A percentile compares a stretch with the other conserved stretches of the same genome.
Evolutionary conservation across 2,329 filamentous ascomycete genomes (phyloP).

Genomic region (Didymella segeticola): DNA sequence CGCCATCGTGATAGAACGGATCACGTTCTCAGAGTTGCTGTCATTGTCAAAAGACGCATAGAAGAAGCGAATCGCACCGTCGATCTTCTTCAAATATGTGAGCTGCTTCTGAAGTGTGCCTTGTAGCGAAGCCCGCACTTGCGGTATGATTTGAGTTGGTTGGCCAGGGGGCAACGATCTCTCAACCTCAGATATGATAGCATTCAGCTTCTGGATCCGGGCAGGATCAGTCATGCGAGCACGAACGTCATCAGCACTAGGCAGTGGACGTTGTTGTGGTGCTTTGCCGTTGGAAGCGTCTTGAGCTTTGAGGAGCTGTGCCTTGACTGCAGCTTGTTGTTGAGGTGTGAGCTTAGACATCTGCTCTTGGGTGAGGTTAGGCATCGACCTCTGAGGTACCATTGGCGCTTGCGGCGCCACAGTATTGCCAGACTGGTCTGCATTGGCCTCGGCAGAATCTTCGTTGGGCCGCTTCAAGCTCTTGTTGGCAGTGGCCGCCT

Average conservation of each 20-base stretch:
- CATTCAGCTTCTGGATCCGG: constrained; percentile 34
- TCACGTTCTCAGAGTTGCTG: constrained; percentile 32
- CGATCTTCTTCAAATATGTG: constrained; percentile 35
- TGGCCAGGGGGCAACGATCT: constrained; percentile 31
- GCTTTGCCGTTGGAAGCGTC: constrained; percentile 41
- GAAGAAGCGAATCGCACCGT: constrained; percentile 42
- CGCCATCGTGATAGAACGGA: constrained; percentile 35
- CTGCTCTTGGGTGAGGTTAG: constrained; percentile 43
- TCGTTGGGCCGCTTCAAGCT: constrained; percentile 51
- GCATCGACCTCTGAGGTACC: constrained; percentile 38
- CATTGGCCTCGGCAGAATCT: constrained; percentile 50
- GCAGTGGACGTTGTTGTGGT: constrained; percentile 33
- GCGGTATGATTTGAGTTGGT: constrained; percentile 30
- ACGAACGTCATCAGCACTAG: constrained; percentile 33
- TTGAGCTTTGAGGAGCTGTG: constrained; percentile 44
- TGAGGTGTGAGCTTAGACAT: constrained; percentile 42
- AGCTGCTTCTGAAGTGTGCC: constrained; percentile 37
- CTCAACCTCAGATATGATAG: constrained; percentile 40
- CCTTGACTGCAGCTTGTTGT: constrained; percentile 42
- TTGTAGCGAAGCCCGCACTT: constrained; percentile 33
- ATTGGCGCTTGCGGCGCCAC: constrained; percentile 46
- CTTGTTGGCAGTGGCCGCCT: constrained; percentile 23
- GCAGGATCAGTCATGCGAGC: constrained; percentile 37
- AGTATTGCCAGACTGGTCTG: constrained; percentile 31
- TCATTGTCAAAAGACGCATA: constrained; percentile 34